Percentiles rank a stretch among this genome's conserved stretches.
Conservation (phyloP, 768 basidiomycete species). For the Tylopilus vinaceipallidus region DNA sequence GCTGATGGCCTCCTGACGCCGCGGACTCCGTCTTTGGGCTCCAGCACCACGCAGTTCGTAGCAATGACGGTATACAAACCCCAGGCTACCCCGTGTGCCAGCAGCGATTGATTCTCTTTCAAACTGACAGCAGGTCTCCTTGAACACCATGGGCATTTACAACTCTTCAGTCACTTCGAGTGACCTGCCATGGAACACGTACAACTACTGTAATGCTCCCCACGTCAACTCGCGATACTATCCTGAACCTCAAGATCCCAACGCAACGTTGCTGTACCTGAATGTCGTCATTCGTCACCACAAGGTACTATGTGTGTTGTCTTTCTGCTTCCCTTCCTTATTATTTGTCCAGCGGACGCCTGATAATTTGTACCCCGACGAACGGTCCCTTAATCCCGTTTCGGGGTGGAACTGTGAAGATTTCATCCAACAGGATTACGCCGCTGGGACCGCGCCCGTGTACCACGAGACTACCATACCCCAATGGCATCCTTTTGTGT, state of each 20-base stretch:
- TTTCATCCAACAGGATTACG: slow-evolving; percentile 39
- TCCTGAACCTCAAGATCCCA: slow-evolving; percentile 22
- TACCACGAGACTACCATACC: slow-evolving; percentile 41
- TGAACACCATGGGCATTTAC: slow-evolving; percentile 37
- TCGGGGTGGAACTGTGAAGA: slow-evolving; percentile 42
- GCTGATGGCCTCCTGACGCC: not conserved
- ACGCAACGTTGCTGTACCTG: slow-evolving; percentile 39
- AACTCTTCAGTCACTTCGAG: slow-evolving; percentile 43
- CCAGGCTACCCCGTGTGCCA: not conserved
- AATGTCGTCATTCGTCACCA: slow-evolving; percentile 47
- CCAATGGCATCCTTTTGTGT: slow-evolving; percentile 42
- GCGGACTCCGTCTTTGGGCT: not conserved
- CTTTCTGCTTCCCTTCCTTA: too few relatives aligned
- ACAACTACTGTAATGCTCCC: slow-evolving; percentile 54
- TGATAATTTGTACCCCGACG: slow-evolving; percentile 46
- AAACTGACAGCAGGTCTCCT: slow-evolving; percentile 7
- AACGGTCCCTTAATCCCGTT: slow-evolving; percentile 38
- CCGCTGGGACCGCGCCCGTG: slow-evolving; percentile 35
- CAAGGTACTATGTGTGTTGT: too few relatives aligned
- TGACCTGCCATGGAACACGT: slow-evolving; percentile 45
- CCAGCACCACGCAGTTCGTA: not conserved
- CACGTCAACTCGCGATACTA: slow-evolving; percentile 44
- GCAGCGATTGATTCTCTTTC: not conserved
- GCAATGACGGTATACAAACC: slow-evolving; percentile 11
- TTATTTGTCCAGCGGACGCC: slow-evolving; percentile 40